Conservation (phyloP, 2,329 filamentous ascomycete species). For the Apiospora saccharicola region DNA sequence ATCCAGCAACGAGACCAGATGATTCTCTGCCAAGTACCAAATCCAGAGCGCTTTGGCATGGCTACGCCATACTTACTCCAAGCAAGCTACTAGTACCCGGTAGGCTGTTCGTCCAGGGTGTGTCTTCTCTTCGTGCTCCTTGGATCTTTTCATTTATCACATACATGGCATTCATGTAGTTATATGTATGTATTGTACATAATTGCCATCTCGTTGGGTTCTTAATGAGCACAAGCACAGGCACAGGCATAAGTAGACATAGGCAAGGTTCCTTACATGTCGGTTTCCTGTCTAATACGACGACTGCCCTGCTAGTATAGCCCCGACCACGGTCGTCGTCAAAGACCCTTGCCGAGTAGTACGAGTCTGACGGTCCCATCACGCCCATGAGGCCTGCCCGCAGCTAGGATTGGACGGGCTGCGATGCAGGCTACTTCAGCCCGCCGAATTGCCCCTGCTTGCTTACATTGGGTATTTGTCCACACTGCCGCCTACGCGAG, state of each 20-base stretch:
- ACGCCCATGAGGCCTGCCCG: neutral
- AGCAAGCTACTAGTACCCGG: slow-evolving; percentile 1
- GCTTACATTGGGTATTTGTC: neutral
- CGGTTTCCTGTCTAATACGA: neutral
- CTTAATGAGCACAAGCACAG: neutral
- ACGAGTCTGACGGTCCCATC: neutral
- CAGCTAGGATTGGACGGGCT: neutral
- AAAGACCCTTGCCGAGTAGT: slow-evolving; percentile 1
- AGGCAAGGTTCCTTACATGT: neutral
- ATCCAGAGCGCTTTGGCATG: neutral
- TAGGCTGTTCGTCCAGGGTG: neutral
- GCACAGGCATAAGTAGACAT: neutral
- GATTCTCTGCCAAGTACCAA: neutral
- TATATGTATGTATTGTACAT: neutral
- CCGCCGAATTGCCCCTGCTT: neutral
- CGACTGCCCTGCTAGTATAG: neutral
- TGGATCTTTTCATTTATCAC: neutral
- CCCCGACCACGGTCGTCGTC: neutral
- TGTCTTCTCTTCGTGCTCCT: neutral
- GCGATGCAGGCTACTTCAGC: slow-evolving; percentile 12
- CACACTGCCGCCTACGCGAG: neutral
- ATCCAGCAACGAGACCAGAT: neutral
- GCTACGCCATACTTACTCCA: neutral
- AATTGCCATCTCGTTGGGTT: neutral
- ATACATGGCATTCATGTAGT: too few species aligned